These are phyloP conservation scores for Cutaneotrichosporon sp. DNA, from an alignment of 1,284 basidiomycete genomes.

Conservation along the genomic window DNA sequence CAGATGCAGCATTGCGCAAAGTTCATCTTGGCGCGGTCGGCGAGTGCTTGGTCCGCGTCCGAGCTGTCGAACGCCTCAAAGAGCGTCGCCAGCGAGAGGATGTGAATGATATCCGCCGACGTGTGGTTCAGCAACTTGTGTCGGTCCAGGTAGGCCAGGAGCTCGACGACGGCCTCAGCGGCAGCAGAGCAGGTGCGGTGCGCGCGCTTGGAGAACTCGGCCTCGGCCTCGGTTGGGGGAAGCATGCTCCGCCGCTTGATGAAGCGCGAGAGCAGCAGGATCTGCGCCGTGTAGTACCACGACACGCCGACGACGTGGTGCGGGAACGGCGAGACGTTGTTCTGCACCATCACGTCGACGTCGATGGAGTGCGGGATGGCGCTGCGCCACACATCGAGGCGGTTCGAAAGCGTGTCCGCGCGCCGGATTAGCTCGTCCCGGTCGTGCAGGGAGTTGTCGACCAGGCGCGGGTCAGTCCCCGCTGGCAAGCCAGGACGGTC, in stretches of 20 bases:
- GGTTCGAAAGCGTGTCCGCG: conserved; percentile 23
- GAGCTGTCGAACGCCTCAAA: conserved; percentile 39
- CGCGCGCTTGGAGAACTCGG: conserved; percentile 16
- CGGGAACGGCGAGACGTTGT: conserved; percentile 35
- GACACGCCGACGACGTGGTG: conserved; percentile 42
- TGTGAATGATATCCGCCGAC: conserved; percentile 47
- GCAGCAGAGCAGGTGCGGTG: conserved; percentile 43
- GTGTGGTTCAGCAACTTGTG: conserved; percentile 36
- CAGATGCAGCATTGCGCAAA: conserved; percentile 50
- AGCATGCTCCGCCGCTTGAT: conserved; percentile 25
- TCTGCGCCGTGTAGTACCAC: conserved; percentile 44
- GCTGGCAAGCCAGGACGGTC: conserved; percentile 31
- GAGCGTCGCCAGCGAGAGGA: conserved; percentile 42
- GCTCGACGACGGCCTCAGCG: conserved; percentile 37
- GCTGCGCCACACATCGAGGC: conserved; percentile 36
- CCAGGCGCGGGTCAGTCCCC: conserved; percentile 3
- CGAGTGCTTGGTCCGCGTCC: conserved; percentile 24
- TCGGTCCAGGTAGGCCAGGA: conserved; percentile 38
- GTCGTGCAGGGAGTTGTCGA: neutral
- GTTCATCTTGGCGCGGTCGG: conserved; percentile 38
- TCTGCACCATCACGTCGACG: conserved; percentile 20
- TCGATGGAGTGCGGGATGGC: conserved; percentile 30
- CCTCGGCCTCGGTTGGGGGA: conserved; percentile 6
- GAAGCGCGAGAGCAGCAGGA: conserved; percentile 45
- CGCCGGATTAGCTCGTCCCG: conserved; percentile 9